Conservation (phyloP, 495 filamentous ascomycete species). For the Choiromyces venosus region DNA sequence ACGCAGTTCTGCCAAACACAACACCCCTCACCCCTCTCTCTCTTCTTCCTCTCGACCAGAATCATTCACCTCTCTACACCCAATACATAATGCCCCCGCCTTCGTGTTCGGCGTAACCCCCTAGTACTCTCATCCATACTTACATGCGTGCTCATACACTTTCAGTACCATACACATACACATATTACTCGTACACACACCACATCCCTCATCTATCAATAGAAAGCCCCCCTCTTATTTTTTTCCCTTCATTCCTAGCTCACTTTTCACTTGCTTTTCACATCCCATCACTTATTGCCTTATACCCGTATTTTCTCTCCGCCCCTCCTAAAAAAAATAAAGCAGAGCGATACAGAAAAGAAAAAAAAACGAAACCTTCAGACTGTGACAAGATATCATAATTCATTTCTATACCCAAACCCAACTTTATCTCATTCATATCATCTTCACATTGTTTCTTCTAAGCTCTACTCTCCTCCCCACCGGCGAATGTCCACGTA, state of each 20-base stretch:
- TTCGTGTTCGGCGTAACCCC: constrained; percentile 12
- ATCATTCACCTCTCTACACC: neutral
- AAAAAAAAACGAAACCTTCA: neutral
- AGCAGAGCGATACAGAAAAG: neutral
- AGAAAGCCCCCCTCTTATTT: neutral
- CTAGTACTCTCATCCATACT: neutral
- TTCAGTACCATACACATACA: neutral
- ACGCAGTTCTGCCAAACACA: neutral
- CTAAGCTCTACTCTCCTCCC: constrained; percentile 4
- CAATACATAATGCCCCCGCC: constrained; percentile 6
- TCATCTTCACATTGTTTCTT: neutral
- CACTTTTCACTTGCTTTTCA: neutral
- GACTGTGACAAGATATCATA: neutral
- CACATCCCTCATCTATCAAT: neutral
- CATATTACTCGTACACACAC: constrained; percentile 1
- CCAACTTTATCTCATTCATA: neutral
- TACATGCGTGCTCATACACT: neutral
- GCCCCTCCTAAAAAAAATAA: neutral
- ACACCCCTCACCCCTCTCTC: neutral
- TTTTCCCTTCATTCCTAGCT: neutral
- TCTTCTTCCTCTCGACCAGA: neutral
- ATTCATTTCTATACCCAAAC: neutral
- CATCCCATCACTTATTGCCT: neutral
- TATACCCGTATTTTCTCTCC: neutral
- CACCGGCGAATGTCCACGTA: constrained; percentile 32